phyloP scores from a whole-genome alignment of 78 protist species.

The Cavenderia fasciculata region DNA sequence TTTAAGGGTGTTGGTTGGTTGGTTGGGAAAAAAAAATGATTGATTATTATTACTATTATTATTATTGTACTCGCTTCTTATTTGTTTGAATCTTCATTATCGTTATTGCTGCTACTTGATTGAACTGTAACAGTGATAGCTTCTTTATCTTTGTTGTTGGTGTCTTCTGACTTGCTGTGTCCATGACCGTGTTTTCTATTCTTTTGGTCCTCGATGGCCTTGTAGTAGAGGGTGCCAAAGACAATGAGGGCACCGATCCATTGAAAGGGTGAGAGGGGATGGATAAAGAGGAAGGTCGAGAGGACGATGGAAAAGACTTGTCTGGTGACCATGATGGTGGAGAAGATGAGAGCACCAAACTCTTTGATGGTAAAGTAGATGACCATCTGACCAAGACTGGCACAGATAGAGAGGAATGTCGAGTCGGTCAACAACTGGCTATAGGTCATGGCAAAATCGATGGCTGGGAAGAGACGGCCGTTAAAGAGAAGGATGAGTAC shows the following conservation, averaged over 20 bases:
- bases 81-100: too few species aligned
- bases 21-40: too few species aligned
- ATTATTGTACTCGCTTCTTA: too few species aligned
- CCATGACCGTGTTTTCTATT: conserved; percentile 33
- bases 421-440: conserved; percentile 42
- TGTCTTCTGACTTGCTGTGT: conserved; percentile 16
- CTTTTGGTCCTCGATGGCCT: conserved; percentile 46
- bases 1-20: too few species aligned
- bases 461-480: conserved; percentile 50
- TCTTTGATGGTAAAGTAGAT: conserved; percentile 62
- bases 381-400: conserved; percentile 69
- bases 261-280: conserved; percentile 64
- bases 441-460: conserved; percentile 22
- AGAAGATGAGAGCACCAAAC: conserved; percentile 83
- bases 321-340: conserved; percentile 67
- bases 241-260: conserved; percentile 74
- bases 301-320: conserved; percentile 72
- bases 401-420: conserved; percentile 38
- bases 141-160: too few species aligned
- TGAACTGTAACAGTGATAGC: too few species aligned
- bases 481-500: conserved; percentile 3
- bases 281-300: conserved; percentile 54
- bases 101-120: too few species aligned
- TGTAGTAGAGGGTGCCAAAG: conserved; percentile 79
- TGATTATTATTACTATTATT: too few species aligned